Evolutionary conservation across 2,329 filamentous ascomycete species (phyloP), one percentile per base, ranked within the genome.

Genomic region (Esteya vermicola): DNA sequence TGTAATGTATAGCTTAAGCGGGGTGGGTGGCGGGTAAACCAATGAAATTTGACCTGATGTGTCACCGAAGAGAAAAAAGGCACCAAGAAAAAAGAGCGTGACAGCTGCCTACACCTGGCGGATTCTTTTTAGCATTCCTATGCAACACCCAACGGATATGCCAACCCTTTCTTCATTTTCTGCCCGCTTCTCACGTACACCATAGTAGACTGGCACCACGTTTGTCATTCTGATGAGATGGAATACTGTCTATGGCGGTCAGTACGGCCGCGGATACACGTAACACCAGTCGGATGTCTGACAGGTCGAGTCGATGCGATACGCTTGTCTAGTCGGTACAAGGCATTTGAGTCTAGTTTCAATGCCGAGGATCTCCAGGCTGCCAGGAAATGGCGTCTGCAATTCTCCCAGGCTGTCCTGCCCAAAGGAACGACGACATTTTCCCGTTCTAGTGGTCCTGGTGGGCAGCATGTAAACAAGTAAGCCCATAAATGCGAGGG

Each of bases 381-480:
- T 43, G 70, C 70, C 3, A 63, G 71, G 20, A 57, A 55, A 44
- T 76, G 72, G 72, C 61, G 60, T 36, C 49, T 59, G 35, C 57
- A 59, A 0, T 70, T 74, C 44, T 55, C 58, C 9, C 46, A 57
- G 25, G 55, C 52, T 30, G 57, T 51, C 19, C 50, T 77, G 3
- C 72, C 72, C 13, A 61, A 56, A 40, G 72, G 70, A 9, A 64
- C 54, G 33, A 75, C 68, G 6, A 65, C 57, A 10, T 76, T 64
- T 51, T 64, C 72, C 3, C 62, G 72, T n/a, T 75, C 72, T 3
- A 75, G 70, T 47, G 72, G 72, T 0, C 72, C 72, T 3, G 72
- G 72, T 12, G 72, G 72, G 2, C 72, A 77, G 48, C 70, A 77
- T 50, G 72, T 76, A 25, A 77, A 77, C 51, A 77, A 76, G 72